Evolutionary conservation across 2,329 filamentous ascomycete genomes (phyloP), one percentile per base, ranked within the genome.

Genomic region (Grosmannia serpens): DNA sequence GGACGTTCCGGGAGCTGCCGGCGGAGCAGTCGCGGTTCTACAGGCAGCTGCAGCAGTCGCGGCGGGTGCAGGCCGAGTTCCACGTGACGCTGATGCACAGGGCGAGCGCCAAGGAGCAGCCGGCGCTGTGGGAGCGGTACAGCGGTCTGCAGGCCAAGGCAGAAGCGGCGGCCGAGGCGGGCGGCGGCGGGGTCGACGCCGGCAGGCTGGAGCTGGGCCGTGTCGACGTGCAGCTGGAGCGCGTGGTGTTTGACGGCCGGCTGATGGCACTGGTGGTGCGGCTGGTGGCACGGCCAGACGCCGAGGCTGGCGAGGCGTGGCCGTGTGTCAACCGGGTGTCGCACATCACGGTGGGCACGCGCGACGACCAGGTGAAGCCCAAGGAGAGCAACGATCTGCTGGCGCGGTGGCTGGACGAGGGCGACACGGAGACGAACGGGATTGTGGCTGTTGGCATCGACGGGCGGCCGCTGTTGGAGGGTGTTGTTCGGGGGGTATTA

Each of bases 21-120:
- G 66, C 81, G 0, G 71, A 83, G 5, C 73, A 81, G 20, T 75
- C 82, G n/a, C 77, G 75, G 26, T 85, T 96, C 67, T 99, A 88
- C 75, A 82, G 80, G 65, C 82, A 89, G 59, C 80, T 99, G 38
- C 82, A 87, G 70, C 79, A 87, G 64, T 80, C 78, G 2, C 80
- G 86, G 24, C 88, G 94, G 58, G 74, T 97, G 7, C 92, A 97
- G 71, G 69, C 79, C n/a, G 79, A 85, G 47, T 99, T 97, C 70
- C 94, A 99, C 69, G 89, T 99, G 59, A 99, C 94, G 0, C 80
- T 99, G 46, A 90, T 96, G 70, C 94, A 99, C 71, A 85, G 86
- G 53, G 84, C 86, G 13, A 76, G 75, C 3, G 75, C 82, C 11
- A 76, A 77, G 47, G 73, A 85, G 33, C 72, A 85, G 62, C 80